A percentile compares a stretch with the other conserved stretches of the same genome.
Conservation (phyloP, 345 rosid genomes). For the Citrus australasica region DNA sequence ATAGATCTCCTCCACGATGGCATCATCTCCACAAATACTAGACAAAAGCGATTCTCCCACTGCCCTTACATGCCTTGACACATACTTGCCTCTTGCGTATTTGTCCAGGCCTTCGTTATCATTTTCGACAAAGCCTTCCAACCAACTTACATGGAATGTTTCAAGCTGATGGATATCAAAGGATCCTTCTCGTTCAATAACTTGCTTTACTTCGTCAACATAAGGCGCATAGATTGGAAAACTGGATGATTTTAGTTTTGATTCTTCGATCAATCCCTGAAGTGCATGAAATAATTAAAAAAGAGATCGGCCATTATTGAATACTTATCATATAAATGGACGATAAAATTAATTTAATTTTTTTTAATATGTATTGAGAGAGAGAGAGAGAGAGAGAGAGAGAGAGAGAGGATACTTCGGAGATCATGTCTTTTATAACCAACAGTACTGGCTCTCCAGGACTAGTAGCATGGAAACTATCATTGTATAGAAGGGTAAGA, state of each 20-base stretch:
- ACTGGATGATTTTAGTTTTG: constrained; percentile 6
- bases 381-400: neutral
- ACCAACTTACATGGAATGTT: constrained; percentile 6
- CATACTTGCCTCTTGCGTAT: constrained; percentile 2
- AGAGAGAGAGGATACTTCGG: constrained; percentile 1
- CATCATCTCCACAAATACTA: constrained; percentile 5
- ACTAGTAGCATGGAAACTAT: neutral
- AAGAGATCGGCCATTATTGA: no score
- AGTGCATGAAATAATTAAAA: neutral
- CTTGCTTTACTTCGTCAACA: constrained; percentile 3
- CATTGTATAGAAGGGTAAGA: neutral
- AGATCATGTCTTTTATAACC: constrained; percentile 7
- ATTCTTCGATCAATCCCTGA: constrained; percentile 8
- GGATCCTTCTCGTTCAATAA: constrained; percentile 16
- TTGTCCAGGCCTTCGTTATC: neutral
- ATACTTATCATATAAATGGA: no score
- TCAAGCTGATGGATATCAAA: neutral
- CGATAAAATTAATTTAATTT: neutral
- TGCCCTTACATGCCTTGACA: neutral
- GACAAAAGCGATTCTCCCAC: neutral
- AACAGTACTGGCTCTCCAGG: neutral
- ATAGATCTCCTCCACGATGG: constrained; percentile 1
- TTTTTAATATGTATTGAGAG: neutral
- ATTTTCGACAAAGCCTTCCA: neutral
- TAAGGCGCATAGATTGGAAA: constrained; percentile 8